Base-by-base conservation (phyloP, 495 filamentous ascomycete species). In the Staphylotrichum longicolle region DNA sequence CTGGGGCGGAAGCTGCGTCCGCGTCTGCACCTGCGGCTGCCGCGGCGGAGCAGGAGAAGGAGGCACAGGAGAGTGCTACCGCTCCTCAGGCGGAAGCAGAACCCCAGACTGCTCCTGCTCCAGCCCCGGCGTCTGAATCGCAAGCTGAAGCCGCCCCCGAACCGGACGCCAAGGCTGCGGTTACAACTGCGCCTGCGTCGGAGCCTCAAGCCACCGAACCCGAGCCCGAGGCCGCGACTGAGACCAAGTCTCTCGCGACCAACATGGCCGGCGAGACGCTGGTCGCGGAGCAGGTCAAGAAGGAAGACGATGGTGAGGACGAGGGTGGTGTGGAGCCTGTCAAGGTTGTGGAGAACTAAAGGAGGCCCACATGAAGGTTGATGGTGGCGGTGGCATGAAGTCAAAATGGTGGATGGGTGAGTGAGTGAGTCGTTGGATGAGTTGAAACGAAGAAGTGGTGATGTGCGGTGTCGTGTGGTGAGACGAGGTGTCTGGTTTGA, bases 191-290 rank as follows among this genome's bases (percentile, higher is more conserved):
- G 41, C 30, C 62, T 11, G 34, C 64, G 40, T 12, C 61, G 7
- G 57, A 47, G 41, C 20, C 20, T 27, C 20, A 27, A 27, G 20
- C 0, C 20, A 27, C 20, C 20, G 20, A 27, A 27, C 27, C 42
- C 15, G 20, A 54, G 49, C 35, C 54, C 6, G 44, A 34, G 11
- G 7, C 20, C 20, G 20, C 20, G 20, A 27, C 20, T 27, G 67
- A 73, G 54, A 59, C 47, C 30, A 69, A 70, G 64, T 70, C 80
- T 1, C 66, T 85, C 4, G 81, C 74, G 55, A 81, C 80, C 55
- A 85, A 85, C 61, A 78, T 72, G n/a, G 81, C 84, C 10, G 84
- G 83, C 45, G 85, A 86, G 68, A 70, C 80, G 2, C 70, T 81
- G 33, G 57, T 79, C 45, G 66, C 71, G 60, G 78, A 77, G 51